Evolutionary conservation across 1,284 basidiomycete genomes (phyloP).

Genomic region (Hymenochaete sp.): DNA sequence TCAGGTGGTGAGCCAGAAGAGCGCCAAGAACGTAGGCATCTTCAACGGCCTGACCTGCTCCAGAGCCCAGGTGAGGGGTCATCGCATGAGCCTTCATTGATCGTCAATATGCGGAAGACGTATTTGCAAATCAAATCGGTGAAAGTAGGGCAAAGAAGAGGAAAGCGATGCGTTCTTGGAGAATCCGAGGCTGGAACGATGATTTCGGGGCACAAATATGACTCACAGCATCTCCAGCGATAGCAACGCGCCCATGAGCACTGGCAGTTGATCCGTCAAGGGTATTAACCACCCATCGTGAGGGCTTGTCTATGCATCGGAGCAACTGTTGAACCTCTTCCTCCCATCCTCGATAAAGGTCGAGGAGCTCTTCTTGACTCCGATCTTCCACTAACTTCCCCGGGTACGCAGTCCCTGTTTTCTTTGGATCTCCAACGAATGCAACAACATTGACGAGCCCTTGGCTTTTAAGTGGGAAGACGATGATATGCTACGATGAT

Average conservation of each 20-base stretch:
- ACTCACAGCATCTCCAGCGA: constrained; percentile 19
- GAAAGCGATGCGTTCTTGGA: too few species aligned
- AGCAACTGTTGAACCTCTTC: constrained; percentile 16
- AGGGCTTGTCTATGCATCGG: constrained; percentile 17
- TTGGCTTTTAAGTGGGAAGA: constrained; percentile 13
- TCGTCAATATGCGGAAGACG: too few species aligned
- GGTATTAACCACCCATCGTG: constrained; percentile 17
- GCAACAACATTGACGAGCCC: constrained; percentile 28
- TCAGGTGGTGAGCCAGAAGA: constrained; percentile 26
- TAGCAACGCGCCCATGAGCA: constrained; percentile 16
- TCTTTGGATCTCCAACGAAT: constrained; percentile 10
- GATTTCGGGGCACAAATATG: not conserved
- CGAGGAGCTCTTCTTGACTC: constrained; percentile 1
- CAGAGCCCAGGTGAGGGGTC: constrained; percentile 19
- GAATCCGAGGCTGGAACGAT: too few species aligned
- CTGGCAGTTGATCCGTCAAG: constrained; percentile 7
- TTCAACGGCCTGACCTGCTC: constrained; percentile 19
- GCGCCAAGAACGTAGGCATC: constrained; percentile 31
- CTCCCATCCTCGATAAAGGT: constrained; percentile 14
- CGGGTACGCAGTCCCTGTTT: constrained; percentile 9
- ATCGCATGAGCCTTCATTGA: constrained; percentile 18
- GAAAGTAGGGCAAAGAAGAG: too few species aligned
- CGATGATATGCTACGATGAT: constrained; percentile 30
- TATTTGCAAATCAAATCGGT: too few species aligned
- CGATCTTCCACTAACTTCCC: constrained; percentile 1